Base-by-base conservation (phyloP, 805 yeast genomes). In the Wickerhamomyces alni region DNA sequence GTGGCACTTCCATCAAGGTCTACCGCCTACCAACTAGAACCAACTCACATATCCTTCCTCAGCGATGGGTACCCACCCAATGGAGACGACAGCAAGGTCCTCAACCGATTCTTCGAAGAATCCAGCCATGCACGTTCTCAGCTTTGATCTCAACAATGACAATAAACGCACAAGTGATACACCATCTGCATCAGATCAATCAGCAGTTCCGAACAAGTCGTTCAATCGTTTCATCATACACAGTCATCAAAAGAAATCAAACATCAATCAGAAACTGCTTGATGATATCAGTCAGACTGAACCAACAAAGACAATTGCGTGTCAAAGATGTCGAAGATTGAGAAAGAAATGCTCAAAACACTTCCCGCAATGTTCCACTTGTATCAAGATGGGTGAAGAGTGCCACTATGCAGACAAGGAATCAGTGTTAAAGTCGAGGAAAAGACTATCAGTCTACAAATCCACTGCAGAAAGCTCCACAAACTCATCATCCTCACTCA, bases 301-400 rank as follows among this genome's bases (percentile, higher is more conserved):
- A 40, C 17, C 48, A 39, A 26, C 46, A 40, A 48, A 48, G 40
- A 40, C 44, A 28, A 44, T 46, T 4, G 54, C 56, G n/a, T 55
- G 59, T 37, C 57, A 54, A 27, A 28, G 58, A n/a, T 55, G 59
- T 26, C 43, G 58, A 13, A 47, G 43, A 19, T 42, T 53, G 11
- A 72, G 72, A 47, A 69, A 70, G 63, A 72, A 71, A 46, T 72
- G 77, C 51, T 75, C 72, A 41, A 75, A 72, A 46, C 74, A 69
- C 40, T 61, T 60, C 30, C 77, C 77, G 1, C 68, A 67, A 17
- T 72, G 78, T 53, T 59, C 65, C 28, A 72, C 73, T 36, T 72
- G 77, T 48, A 58, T 69, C 38, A 68, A 68, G 44, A 69, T 74
- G 38, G 66, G 67, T 16, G 53, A 52, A 17, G 52, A 52, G 13